Evolutionary conservation across 2,329 filamentous ascomycete genomes (phyloP).

Genomic region (Lasiodiplodia sp.): DNA sequence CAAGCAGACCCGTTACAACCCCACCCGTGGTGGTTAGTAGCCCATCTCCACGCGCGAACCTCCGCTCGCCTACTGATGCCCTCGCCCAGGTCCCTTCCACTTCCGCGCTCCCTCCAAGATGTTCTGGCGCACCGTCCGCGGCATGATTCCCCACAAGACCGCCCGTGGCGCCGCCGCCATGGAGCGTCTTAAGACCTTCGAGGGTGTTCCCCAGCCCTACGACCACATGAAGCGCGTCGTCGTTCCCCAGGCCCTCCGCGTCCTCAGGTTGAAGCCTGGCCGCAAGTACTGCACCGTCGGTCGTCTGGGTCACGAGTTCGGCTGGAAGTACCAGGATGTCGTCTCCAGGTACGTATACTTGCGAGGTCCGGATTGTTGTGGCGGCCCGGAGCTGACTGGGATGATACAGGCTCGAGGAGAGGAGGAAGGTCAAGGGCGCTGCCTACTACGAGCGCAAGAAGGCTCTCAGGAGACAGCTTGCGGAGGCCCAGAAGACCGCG

Average conservation of each 20-base stretch:
- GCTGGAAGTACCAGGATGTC: slow-evolving; percentile 99
- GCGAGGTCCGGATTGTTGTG: neutral
- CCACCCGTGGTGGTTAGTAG: slow-evolving; percentile 90
- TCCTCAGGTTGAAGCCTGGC: slow-evolving; percentile 96
- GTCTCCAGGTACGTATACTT: slow-evolving; percentile 82
- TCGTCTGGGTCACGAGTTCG: slow-evolving; percentile 96
- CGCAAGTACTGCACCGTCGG: slow-evolving; percentile 99
- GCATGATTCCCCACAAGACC: slow-evolving; percentile 99
- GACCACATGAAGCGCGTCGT: slow-evolving; percentile 99
- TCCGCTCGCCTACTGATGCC: slow-evolving; percentile 35
- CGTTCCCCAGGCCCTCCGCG: slow-evolving; percentile 95
- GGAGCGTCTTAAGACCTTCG: slow-evolving; percentile 99
- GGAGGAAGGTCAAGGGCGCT: slow-evolving; percentile 98
- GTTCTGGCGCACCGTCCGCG: slow-evolving; percentile 99
- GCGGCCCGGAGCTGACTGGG: slow-evolving; percentile 35
- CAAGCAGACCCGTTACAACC: slow-evolving; percentile 99
- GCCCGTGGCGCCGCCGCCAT: slow-evolving; percentile 94
- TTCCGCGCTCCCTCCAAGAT: slow-evolving; percentile 99
- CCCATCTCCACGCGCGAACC: slow-evolving; percentile 31
- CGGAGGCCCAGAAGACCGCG: slow-evolving; percentile 91
- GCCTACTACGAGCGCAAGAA: slow-evolving; percentile 99
- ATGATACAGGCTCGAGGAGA: slow-evolving; percentile 85
- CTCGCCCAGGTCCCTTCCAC: slow-evolving; percentile 87
- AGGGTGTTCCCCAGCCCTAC: slow-evolving; percentile 98
- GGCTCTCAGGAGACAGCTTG: slow-evolving; percentile 87